Base-by-base conservation (phyloP, 192 early-diverging fungal species). In the Podila minutissima region DNA sequence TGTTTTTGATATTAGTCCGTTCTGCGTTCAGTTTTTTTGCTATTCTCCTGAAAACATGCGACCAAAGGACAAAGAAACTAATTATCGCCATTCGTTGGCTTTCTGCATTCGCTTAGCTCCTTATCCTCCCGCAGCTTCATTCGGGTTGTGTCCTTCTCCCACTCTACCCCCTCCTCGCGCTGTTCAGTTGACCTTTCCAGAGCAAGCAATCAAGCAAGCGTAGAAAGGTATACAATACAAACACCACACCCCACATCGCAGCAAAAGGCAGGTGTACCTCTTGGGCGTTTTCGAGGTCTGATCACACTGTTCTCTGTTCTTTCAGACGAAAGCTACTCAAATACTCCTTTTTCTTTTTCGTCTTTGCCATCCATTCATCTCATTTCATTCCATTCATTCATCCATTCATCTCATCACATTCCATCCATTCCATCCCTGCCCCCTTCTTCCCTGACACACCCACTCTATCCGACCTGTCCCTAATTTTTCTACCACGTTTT, bases 131-230 rank as follows among this genome's bases (percentile, higher is more conserved):
- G 35, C 41, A 15, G 41, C 41, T 46, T 46, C 41, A 46, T 46
- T 46, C 8, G 15, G 13, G 41, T 46, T 46, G 41, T 17, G 41
- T 46, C 41, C 41, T 46, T 17, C 41, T 15, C 41, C 15, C 41
- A 46, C 41, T 46, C 41, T 46, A 17, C 13, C 41, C 38, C 41
- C 28, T 41, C 58, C 41, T 35, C n/a, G 20, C n/a, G 28, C 51
- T 59, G 15, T 50, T 37, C 5, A 41, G 15, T 62, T 64, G 62
- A 38, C 55, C 64, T 64, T 64, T 68, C 55, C 41, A 46, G 13
- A 15, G 41, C 41, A 46, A 11, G 41, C 41, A 41, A 12, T 4
- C 1, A 46, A 46, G 41, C 15, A 13, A 46, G 15, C 13, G 41
- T 46, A 46, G 41, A 46, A 46, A 46, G 41, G 15, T 46, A 37